Percentiles rank a stretch among this genome's conserved stretches.
These are phyloP conservation scores for Babesia sp. DNA, from an alignment of 169 alveolate species.

Conservation along the genomic window DNA sequence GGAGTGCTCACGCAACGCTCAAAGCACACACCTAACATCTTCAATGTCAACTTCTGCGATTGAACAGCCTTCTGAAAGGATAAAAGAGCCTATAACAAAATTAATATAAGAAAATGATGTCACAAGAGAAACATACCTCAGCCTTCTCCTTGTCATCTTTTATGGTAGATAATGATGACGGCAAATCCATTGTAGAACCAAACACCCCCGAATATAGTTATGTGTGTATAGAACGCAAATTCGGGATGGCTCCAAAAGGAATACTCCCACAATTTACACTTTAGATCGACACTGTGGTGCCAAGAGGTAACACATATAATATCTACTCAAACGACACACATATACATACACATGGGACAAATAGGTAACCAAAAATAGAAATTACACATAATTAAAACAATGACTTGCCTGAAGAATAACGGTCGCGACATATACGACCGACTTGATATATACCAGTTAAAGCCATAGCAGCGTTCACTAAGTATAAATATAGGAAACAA, in stretches of 20 bases:
- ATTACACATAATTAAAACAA: not conserved
- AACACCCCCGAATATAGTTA: too few species aligned
- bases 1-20: slow-evolving; percentile 68
- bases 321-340: too few species aligned
- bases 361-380: not conserved
- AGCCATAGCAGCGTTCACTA: slow-evolving; percentile 77
- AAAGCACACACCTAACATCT: slow-evolving; percentile 64
- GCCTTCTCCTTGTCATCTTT: slow-evolving; percentile 68
- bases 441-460: slow-evolving; percentile 73
- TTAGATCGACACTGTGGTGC: too few species aligned
- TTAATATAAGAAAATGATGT: not conserved
- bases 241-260: too few species aligned
- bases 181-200: slow-evolving; percentile 50
- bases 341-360: too few species aligned
- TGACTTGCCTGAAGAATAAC: not conserved
- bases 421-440: slow-evolving; percentile 47
- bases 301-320: too few species aligned
- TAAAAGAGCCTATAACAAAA: slow-evolving; percentile 37
- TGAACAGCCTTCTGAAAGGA: slow-evolving; percentile 65
- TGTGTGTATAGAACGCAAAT: too few species aligned
- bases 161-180: slow-evolving; percentile 14
- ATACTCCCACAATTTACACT: too few species aligned
- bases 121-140: slow-evolving; percentile 30
- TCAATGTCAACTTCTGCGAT: slow-evolving; percentile 66
- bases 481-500: not conserved